Evolutionary conservation across 495 filamentous ascomycete species (phyloP).

Genomic region (Aspergillus homomorphus): DNA sequence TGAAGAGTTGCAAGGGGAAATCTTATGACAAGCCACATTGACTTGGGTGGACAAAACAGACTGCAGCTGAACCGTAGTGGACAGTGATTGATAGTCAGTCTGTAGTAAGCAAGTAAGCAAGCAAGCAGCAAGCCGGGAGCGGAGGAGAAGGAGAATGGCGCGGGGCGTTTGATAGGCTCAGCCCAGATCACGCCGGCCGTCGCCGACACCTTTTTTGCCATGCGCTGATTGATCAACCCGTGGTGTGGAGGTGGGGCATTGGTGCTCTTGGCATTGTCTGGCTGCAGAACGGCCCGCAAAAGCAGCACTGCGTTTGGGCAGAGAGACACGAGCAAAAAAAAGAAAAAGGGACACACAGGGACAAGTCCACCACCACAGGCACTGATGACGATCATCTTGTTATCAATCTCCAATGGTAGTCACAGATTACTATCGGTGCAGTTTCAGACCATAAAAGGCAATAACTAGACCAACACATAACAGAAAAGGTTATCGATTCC

Average conservation of each 20-base stretch:
- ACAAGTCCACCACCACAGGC: no score
- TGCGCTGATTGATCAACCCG: neutral
- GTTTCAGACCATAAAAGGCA: neutral
- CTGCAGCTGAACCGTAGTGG: neutral
- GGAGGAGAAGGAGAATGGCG: neutral
- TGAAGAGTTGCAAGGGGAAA: neutral
- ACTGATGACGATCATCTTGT: no score
- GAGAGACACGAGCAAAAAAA: no score
- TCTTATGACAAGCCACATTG: neutral
- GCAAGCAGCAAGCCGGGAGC: neutral
- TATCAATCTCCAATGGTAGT: no score
- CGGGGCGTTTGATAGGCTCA: slow-evolving; percentile 1
- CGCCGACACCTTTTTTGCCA: neutral
- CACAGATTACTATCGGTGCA: no score
- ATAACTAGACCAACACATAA: neutral
- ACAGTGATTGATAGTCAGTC: neutral
- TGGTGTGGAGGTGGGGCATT: slow-evolving; percentile 1
- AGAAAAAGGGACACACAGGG: no score
- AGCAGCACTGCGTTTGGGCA: neutral
- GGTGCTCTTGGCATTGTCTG: neutral
- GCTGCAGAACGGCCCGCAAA: neutral
- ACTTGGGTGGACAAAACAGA: neutral
- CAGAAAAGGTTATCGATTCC: neutral
- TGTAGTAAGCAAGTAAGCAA: neutral
- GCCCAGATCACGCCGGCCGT: neutral